Percentiles rank a stretch among this genome's conserved stretches.
phyloP scores from a whole-genome alignment of 768 basidiomycete species.

The Amanita pseudoporphyria region DNA sequence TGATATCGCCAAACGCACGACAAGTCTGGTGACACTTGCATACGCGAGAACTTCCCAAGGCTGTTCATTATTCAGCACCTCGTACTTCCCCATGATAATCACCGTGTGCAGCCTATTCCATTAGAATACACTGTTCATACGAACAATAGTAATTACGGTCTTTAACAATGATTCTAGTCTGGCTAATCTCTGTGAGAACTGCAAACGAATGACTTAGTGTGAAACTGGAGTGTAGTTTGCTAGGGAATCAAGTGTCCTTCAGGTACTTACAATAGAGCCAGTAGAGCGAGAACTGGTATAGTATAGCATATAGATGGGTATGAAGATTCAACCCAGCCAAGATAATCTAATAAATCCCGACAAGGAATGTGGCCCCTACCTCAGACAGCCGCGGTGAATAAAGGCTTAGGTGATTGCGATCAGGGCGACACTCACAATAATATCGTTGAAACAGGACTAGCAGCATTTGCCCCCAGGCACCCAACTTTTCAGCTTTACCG shows the following conservation, averaged over 20 bases:
- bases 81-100: background rate
- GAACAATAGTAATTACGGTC: background rate
- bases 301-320: conserved; percentile 31
- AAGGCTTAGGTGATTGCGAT: background rate
- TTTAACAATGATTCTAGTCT: conserved; percentile 1
- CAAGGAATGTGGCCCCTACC: background rate
- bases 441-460: conserved; percentile 21
- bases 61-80: too few relatives aligned
- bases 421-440: background rate
- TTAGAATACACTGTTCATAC: conserved; percentile 3
- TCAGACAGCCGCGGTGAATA: background rate
- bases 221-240: background rate
- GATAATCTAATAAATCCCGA: background rate
- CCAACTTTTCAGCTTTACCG: conserved; percentile 56
- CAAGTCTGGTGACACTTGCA: too few relatives aligned
- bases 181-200: background rate
- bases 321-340: conserved; percentile 15
- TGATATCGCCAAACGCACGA: too few relatives aligned
- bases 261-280: background rate
- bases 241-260: background rate
- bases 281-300: conserved; percentile 12
- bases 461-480: conserved; percentile 62
- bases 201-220: background rate
- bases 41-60: too few relatives aligned
- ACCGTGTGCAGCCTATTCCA: background rate